Percentiles rank a stretch among this genome's conserved stretches.
Evolutionary conservation across 2,329 filamentous ascomycete genomes (phyloP).

Genomic region (Lachnellula occidentalis): DNA sequence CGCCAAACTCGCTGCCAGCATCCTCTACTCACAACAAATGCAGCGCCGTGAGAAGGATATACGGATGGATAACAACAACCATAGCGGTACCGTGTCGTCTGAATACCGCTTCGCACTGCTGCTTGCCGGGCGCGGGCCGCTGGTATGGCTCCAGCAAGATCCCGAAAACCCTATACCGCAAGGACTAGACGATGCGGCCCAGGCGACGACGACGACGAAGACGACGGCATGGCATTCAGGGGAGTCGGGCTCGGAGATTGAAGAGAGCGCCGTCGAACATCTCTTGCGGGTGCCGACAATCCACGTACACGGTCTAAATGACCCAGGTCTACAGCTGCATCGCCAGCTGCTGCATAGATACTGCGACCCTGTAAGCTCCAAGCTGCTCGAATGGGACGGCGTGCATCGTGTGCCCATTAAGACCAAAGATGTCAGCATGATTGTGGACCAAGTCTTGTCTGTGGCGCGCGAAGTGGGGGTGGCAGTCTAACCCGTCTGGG

Average conservation of each 20-base stretch:
- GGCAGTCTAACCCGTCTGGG: too few species aligned
- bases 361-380: slow-evolving; percentile 48
- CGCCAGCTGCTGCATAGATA: slow-evolving; percentile 51
- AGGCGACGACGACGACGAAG: too few species aligned
- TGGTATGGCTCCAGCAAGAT: slow-evolving; percentile 37
- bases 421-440: slow-evolving; percentile 53
- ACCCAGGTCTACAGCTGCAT: slow-evolving; percentile 56
- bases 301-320: slow-evolving; percentile 61
- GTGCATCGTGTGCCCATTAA: slow-evolving; percentile 67
- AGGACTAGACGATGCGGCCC: too few species aligned
- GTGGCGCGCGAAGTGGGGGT: background rate
- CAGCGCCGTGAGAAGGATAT: slow-evolving; percentile 1
- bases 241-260: background rate
- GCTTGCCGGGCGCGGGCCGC: slow-evolving; percentile 55
- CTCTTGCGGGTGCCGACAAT: slow-evolving; percentile 54
- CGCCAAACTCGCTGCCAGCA: slow-evolving; percentile 53
- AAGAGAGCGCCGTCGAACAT: slow-evolving; percentile 25
- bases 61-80: background rate
- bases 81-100: background rate
- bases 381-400: slow-evolving; percentile 67
- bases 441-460: slow-evolving; percentile 43
- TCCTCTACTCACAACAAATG: slow-evolving; percentile 57
- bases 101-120: slow-evolving; percentile 58
- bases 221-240: background rate
- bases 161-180: too few species aligned